Conservation (phyloP, 352 stramenopile species). For the Phytophthora megakarya region DNA sequence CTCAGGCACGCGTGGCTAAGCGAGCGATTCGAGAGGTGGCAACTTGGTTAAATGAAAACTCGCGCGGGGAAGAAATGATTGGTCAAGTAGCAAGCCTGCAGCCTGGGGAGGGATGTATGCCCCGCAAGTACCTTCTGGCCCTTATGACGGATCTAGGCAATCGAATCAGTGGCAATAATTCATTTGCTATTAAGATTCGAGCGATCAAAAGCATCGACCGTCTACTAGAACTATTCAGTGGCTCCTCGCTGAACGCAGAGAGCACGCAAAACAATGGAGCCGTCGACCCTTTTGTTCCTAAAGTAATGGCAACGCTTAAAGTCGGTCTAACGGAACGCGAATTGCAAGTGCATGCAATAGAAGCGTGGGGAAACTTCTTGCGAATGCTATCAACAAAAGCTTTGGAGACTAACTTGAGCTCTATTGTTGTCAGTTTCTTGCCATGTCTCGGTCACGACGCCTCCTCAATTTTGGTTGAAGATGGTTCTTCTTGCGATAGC, state of each 20-base stretch:
- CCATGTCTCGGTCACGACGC: conserved; percentile 67
- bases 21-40: conserved; percentile 62
- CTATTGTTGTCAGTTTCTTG: conserved; percentile 87
- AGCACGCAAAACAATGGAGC: conserved; percentile 45
- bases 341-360: conserved; percentile 65
- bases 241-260: conserved; percentile 25
- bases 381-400: conserved; percentile 81
- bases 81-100: conserved; percentile 28
- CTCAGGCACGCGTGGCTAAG: conserved; percentile 55
- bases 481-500: conserved; percentile 21
- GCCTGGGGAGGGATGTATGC: conserved; percentile 54
- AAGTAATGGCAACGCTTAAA: conserved; percentile 91
- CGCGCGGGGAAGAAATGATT: conserved; percentile 21
- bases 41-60: conserved; percentile 46
- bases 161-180: conserved; percentile 56
- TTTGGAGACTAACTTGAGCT: conserved; percentile 83
- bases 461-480: conserved; percentile 46
- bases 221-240: conserved; percentile 69
- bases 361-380: conserved; percentile 80
- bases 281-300: conserved; percentile 85
- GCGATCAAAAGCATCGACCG: conserved; percentile 78
- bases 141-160: conserved; percentile 84
- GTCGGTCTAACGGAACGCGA: conserved; percentile 61
- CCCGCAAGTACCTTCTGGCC: conserved; percentile 77
- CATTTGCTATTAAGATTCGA: conserved; percentile 48